Base-by-base conservation (phyloP, 768 basidiomycete species). In the Tulasnella sp. region DNA sequence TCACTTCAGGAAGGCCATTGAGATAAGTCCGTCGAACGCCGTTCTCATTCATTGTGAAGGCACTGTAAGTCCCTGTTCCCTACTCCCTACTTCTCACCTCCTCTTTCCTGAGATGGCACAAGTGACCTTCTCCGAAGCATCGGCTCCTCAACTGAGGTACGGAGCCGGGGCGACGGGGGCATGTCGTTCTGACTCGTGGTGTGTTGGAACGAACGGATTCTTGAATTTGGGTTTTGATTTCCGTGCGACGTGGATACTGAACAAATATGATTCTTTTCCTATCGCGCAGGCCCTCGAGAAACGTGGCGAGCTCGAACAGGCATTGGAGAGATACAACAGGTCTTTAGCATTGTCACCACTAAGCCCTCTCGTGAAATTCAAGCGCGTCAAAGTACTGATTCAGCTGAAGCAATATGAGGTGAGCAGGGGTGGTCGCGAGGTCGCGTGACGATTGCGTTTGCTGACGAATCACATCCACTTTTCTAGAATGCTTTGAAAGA, bases 31-130 rank as follows among this genome's bases (percentile, higher is more conserved):
- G 55, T 89, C 91, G 81, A 99, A 98, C 84, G 95, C 95, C 18
- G 95, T 99, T n/a, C 87, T 99, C 79, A 86, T 97, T 79, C 96
- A 95, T 82, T 99, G 96, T 84, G 92, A 99, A 82, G 98, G 95
- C 71, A 93, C 95, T 91, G 97, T 98, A 82, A 84, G 95, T 90
- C 80, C 40, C 35, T 77, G 35, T 77, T 73, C 18, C 39, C 26
- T n/a, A n/a, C 74, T 48, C 74, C 74, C 44, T 51, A 48, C 32
- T 29, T 46, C 57, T 61, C 7, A 35, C 37, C 39, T 39, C 39
- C 71, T 61, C 18, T 72, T 70, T 69, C 55, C 39, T 39, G 46
- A 51, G 42, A 9, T 39, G 51, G 67, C 69, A n/a, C 42, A 37
- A 48, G 35, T 67, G 37, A 57, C n/a, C 75, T 77, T 42, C 37